A percentile compares a stretch with the other conserved stretches of the same genome.
These are phyloP conservation scores for Phaeosphaeria sp. DNA, from an alignment of 2,329 filamentous ascomycete genomes.

Conservation along the genomic window DNA sequence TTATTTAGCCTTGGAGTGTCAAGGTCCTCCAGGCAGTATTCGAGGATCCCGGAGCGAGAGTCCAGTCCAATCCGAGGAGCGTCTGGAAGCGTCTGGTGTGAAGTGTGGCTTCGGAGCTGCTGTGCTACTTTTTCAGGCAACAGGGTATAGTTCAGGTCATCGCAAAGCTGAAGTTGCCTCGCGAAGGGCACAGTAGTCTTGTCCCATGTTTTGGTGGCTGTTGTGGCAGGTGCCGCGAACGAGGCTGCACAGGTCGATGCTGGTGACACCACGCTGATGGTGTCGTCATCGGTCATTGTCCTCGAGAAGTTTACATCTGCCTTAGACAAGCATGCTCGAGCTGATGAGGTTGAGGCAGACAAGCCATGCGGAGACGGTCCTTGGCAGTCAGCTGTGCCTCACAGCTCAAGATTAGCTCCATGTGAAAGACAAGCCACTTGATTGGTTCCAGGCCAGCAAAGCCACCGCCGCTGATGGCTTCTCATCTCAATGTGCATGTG, in stretches of 20 bases:
- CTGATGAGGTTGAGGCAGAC: neutral
- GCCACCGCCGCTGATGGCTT: neutral
- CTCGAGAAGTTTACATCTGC: neutral
- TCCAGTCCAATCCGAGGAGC: slow-evolving; percentile 19
- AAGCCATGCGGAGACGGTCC: neutral
- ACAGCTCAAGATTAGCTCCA: neutral
- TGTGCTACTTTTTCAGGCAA: slow-evolving; percentile 9
- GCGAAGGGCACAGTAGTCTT: slow-evolving; percentile 13
- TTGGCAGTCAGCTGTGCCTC: neutral
- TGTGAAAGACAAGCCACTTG: neutral
- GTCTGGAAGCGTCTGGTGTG: slow-evolving; percentile 20
- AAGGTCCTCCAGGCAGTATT: slow-evolving; percentile 22
- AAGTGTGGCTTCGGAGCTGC: slow-evolving; percentile 10
- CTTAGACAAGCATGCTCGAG: slow-evolving; percentile 3
- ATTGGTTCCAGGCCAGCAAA: neutral
- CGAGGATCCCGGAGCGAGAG: slow-evolving; percentile 7
- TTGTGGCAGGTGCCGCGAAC: slow-evolving; percentile 14
- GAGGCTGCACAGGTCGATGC: slow-evolving; percentile 11
- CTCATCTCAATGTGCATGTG: neutral
- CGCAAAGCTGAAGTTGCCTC: slow-evolving; percentile 16
- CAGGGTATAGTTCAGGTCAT: slow-evolving; percentile 14
- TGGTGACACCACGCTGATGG: slow-evolving; percentile 13
- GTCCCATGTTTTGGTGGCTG: slow-evolving; percentile 5
- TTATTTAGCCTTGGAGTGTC: slow-evolving; percentile 21
- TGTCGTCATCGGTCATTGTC: slow-evolving; percentile 7